Evolutionary conservation across 768 basidiomycete genomes (phyloP), one percentile per base, ranked within the genome.

Genomic region (Cystobasidium onofrii): DNA sequence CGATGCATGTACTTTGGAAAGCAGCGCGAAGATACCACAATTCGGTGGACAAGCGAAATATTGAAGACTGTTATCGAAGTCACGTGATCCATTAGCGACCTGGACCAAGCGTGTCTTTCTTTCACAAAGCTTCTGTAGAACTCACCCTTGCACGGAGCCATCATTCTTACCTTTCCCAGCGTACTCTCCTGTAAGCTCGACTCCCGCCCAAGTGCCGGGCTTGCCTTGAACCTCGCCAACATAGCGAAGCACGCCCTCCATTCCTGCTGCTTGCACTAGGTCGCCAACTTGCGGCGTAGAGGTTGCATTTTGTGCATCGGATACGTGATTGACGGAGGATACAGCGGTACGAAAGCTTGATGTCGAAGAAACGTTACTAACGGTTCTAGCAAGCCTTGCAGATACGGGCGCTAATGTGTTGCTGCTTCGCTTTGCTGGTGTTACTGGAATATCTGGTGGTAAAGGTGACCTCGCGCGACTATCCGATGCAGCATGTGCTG

Each of bases 101-200:
- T n/a, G n/a, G n/a, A n/a, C n/a, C n/a, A n/a, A n/a, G n/a, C n/a
- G n/a, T n/a, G n/a, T n/a, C n/a, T n/a, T n/a, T n/a, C n/a, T n/a
- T n/a, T n/a, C n/a, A n/a, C n/a, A n/a, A n/a, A n/a, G 15, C n/a
- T 61, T 67, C 23, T 52, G 76, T 50, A 75, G 66, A 74, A 85
- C 91, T 84, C 80, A 96, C 94, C 91, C 91, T 75, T 84, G 85
- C 3, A 95, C 93, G 55, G 87, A 86, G 39, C 95, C 95, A 78
- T 97, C 87, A 78, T 99, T 99, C 83, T 98, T 99, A 0, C 95
- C 95, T 80, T 90, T 90, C 23, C 95, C 93, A 20, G 85, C 81
- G 79, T 92, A 95, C 6, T 90, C 90, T 41, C 88, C 89, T 77
- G 86, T 83, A 25, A 99, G 84, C 81, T 97, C 91, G 25, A 99